Evolutionary conservation across 1,139 yeast genomes (phyloP), one percentile per base, ranked within the genome.

Genomic region (Saccharomyces pastorianus): DNA sequence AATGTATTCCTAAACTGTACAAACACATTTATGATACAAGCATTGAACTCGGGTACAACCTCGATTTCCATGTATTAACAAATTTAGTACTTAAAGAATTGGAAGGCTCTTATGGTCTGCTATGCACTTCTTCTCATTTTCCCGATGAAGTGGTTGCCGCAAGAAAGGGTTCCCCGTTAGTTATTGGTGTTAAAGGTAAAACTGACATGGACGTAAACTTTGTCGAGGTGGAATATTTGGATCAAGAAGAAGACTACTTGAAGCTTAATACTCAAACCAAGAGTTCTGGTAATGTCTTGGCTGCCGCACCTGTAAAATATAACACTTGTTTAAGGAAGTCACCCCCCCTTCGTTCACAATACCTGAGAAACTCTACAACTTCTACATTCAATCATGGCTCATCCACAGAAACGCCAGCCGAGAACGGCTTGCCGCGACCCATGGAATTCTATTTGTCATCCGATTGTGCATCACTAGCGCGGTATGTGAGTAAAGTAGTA

Each of bases 131-230:
- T 6, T 76, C 82, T 51, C 96, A 89, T 74, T 95, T 83, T 74
- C 99, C 99, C 48, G 88, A 91, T 71, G 99, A 95, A 77, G 84
- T 91, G 52, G 87, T 95, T 68, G 99, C 97, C 63, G 90, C 98
- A 51, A 87, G 98, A 78, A 93, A 91, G 75, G 99, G 99, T 66
- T 91, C 98, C 50, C 99, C 99, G 29, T 79, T 95, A 69, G 81
- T 95, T 69, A 89, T 95, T 61, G 99, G 99, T 74, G 98, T 95
- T 62, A 91, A 90, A 78, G 88, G 97, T 54, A 96, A 90, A 67
- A 85, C 83, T 72, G 90, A 89, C 71, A 83, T 95, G 73, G 93
- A 93, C 76, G 96, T 91, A 61, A 99, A 95, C 71, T 91, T 95
- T 71, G 98, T 95, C 56, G 99, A 95, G 71, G 96, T 95, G 56